Evolutionary conservation across 805 yeast genomes (phyloP).

Genomic region (Ogataea parapolymorpha): DNA sequence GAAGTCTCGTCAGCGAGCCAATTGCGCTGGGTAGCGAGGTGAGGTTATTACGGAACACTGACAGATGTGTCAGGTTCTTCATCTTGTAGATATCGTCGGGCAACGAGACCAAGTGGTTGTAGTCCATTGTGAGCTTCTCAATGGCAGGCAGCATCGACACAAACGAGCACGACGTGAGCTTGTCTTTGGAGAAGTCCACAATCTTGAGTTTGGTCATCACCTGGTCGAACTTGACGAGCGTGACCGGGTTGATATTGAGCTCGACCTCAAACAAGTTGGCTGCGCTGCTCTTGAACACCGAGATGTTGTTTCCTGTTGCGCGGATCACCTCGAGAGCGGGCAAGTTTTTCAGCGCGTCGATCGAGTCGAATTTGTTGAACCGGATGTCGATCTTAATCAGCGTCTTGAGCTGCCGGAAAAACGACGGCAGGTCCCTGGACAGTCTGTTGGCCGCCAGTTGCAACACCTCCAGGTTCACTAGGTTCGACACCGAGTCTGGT

Average conservation of each 20-base stretch:
- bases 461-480: conserved; percentile 62
- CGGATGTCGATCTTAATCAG: conserved; percentile 74
- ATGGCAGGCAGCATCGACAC: conserved; percentile 59
- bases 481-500: conserved; percentile 58
- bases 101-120: conserved; percentile 73
- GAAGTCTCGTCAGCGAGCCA: conserved; percentile 55
- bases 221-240: conserved; percentile 55
- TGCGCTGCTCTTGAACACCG: conserved; percentile 63
- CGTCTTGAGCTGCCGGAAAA: conserved; percentile 49
- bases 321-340: conserved; percentile 68
- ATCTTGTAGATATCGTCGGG: conserved; percentile 68
- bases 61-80: conserved; percentile 57
- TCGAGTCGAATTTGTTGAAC: conserved; percentile 57
- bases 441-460: conserved; percentile 74
- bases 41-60: conserved; percentile 71
- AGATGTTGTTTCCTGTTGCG: conserved; percentile 71
- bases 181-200: conserved; percentile 78
- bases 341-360: conserved; percentile 53
- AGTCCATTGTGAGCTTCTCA: conserved; percentile 72
- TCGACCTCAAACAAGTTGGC: conserved; percentile 64
- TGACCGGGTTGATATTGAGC: conserved; percentile 80
- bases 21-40: conserved; percentile 66
- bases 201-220: conserved; percentile 59
- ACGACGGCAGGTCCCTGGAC: conserved; percentile 46
- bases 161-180: conserved; percentile 71